phyloP scores from a whole-genome alignment of 352 stramenopile genomes.

The Phytopythium delawarense region DNA sequence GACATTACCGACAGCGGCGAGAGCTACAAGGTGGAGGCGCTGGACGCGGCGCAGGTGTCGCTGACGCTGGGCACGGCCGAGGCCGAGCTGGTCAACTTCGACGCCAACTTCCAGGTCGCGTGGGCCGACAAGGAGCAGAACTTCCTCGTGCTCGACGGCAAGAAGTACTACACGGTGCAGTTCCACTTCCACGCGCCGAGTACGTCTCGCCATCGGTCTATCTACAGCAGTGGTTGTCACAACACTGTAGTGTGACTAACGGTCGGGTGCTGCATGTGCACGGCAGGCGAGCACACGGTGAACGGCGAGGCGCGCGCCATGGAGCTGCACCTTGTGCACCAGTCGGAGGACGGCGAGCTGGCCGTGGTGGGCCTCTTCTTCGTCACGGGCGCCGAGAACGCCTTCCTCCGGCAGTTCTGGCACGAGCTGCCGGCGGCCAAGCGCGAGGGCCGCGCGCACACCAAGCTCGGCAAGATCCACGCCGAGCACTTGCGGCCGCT shows the following conservation, averaged over 20 bases:
- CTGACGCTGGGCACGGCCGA: slow-evolving; percentile 26
- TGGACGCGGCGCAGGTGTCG: slow-evolving; percentile 14
- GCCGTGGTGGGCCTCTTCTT: slow-evolving; percentile 67
- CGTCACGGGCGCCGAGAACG: slow-evolving; percentile 35
- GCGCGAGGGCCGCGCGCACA: slow-evolving; percentile 15
- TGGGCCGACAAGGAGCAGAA: slow-evolving; percentile 40
- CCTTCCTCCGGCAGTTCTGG: slow-evolving; percentile 67
- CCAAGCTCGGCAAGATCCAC: slow-evolving; percentile 30
- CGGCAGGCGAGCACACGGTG: slow-evolving; percentile 60
- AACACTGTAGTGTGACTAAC: background rate
- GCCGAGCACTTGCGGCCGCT: slow-evolving; percentile 19
- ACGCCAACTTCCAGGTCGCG: slow-evolving; percentile 49
- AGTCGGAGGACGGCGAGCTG: slow-evolving; percentile 43
- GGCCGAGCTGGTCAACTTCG: slow-evolving; percentile 30
- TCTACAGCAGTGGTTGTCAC: background rate
- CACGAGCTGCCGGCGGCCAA: slow-evolving; percentile 31
- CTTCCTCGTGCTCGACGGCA: slow-evolving; percentile 38
- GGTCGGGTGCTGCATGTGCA: slow-evolving; percentile 10
- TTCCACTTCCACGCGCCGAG: slow-evolving; percentile 69
- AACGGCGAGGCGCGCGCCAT: slow-evolving; percentile 45
- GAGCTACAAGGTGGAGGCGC: slow-evolving; percentile 14
- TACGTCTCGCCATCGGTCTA: slow-evolving; percentile 17
- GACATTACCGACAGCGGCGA: slow-evolving; percentile 35
- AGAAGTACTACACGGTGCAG: slow-evolving; percentile 51
- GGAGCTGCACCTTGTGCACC: slow-evolving; percentile 70